A percentile compares a stretch with the other conserved stretches of the same genome.
phyloP scores from a whole-genome alignment of 257 asterid species.

The Anisodus acutangulus region DNA sequence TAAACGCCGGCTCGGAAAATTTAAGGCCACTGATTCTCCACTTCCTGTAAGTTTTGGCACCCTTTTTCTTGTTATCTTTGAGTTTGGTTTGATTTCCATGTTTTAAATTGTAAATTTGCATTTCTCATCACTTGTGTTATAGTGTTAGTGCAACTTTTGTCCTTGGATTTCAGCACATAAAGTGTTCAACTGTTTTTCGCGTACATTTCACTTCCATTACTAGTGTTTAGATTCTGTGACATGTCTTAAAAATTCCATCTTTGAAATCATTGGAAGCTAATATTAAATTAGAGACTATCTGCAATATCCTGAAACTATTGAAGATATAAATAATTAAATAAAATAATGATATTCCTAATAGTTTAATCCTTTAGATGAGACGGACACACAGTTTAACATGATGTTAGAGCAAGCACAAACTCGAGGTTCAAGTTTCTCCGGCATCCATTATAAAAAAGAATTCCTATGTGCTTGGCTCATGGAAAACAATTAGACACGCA shows the following conservation, averaged over 20 bases:
- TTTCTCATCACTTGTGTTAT: neutral
- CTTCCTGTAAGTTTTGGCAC: slow-evolving; percentile 64
- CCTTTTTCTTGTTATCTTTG: neutral
- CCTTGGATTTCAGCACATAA: neutral
- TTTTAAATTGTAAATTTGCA: neutral
- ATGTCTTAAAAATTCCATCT: no score
- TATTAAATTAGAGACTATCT: no score
- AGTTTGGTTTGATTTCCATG: neutral
- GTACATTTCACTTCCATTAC: neutral
- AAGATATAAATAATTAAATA: neutral
- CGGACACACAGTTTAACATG: neutral
- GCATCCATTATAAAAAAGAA: neutral
- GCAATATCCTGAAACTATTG: neutral
- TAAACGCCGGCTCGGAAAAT: slow-evolving; percentile 76
- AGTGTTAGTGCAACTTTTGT: neutral
- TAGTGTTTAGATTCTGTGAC: neutral
- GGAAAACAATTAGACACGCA: neutral
- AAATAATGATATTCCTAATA: neutral
- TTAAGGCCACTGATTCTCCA: slow-evolving; percentile 90
- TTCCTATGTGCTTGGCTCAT: neutral
- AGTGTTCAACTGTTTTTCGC: neutral
- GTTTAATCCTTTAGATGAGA: neutral
- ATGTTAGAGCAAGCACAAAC: neutral
- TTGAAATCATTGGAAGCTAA: neutral
- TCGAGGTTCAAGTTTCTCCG: neutral